Percentiles rank a stretch among this genome's conserved stretches.
Conservation (phyloP, 768 basidiomycete species). For the Filobasidium floriforme region DNA sequence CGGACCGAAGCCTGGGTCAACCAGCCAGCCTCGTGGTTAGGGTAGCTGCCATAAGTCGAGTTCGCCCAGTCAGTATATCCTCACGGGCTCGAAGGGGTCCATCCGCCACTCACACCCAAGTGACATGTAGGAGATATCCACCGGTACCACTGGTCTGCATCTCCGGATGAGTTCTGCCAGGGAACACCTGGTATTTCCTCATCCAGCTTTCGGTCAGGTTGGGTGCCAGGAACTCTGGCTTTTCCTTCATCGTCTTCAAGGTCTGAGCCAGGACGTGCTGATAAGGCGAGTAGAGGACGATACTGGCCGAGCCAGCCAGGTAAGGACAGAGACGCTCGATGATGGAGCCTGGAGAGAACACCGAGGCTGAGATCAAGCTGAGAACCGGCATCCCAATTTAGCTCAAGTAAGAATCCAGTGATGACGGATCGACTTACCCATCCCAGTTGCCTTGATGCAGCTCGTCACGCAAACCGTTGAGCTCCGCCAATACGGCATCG, state of each 20-base stretch:
- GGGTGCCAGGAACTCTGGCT: slow-evolving; percentile 65
- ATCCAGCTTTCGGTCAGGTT: slow-evolving; percentile 78
- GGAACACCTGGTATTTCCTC: slow-evolving; percentile 86
- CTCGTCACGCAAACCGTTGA: slow-evolving; percentile 64
- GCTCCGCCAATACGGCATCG: slow-evolving; percentile 58
- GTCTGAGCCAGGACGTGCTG: slow-evolving; percentile 72
- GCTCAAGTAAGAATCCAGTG: not conserved
- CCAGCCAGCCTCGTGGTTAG: slow-evolving; percentile 10
- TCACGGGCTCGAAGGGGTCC: not conserved
- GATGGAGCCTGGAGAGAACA: slow-evolving; percentile 78
- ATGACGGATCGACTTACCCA: slow-evolving; percentile 51
- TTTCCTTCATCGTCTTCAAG: slow-evolving; percentile 61
- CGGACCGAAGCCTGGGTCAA: not conserved
- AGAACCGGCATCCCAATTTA: not conserved
- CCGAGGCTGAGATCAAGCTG: slow-evolving; percentile 70
- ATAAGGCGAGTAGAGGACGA: slow-evolving; percentile 79
- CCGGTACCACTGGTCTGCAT: slow-evolving; percentile 87
- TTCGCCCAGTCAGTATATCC: not conserved
- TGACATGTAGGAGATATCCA: slow-evolving; percentile 74
- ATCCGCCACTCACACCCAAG: slow-evolving; percentile 56
- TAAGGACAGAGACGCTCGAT: slow-evolving; percentile 66
- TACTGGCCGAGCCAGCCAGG: slow-evolving; percentile 72
- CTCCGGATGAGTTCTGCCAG: slow-evolving; percentile 88
- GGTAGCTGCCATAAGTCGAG: not conserved
- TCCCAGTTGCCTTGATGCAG: slow-evolving; percentile 83